Evolutionary conservation across 306 rosid species (phyloP).

Genomic region (Acacia acuminata): DNA sequence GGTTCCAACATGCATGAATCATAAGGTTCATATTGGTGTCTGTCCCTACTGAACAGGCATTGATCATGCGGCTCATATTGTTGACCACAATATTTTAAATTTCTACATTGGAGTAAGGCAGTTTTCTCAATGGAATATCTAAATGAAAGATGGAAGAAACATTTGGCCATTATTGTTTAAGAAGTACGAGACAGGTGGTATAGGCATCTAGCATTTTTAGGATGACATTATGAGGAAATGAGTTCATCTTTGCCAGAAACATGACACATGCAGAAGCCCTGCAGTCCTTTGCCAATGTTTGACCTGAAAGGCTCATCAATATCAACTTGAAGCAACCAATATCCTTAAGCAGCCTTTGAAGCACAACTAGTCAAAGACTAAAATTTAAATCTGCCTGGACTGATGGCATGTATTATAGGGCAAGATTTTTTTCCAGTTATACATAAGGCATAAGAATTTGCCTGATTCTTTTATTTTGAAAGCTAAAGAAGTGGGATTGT

Average conservation of each 20-base stretch:
- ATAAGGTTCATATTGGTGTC: not conserved
- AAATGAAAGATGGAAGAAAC: not conserved
- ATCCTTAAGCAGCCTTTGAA: too few relatives aligned
- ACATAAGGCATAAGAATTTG: not conserved
- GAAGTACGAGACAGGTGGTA: not conserved
- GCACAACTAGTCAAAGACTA: constrained; percentile 1
- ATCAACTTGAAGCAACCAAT: too few relatives aligned
- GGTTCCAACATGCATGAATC: not conserved
- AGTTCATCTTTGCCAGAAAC: constrained; percentile 4
- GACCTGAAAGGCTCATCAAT: too few relatives aligned
- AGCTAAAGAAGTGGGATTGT: constrained; percentile 25
- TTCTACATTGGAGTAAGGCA: not conserved
- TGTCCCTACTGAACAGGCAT: not conserved
- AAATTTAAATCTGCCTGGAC: constrained; percentile 7
- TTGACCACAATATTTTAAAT: not conserved
- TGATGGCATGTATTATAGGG: not conserved
- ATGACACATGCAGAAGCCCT: constrained; percentile 1
- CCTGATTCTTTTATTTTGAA: constrained; percentile 1
- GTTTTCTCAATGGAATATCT: not conserved
- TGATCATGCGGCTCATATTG: not conserved
- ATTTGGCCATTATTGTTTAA: not conserved
- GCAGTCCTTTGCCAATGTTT: constrained; percentile 25
- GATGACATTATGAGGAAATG: constrained; percentile 4
- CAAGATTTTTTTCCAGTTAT: too few relatives aligned
- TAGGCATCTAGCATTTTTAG: constrained; percentile 1